Evolutionary conservation across 176 grass and related monocot species (phyloP), one percentile per base, ranked within the genome.

Genomic region (Carex parvula): DNA sequence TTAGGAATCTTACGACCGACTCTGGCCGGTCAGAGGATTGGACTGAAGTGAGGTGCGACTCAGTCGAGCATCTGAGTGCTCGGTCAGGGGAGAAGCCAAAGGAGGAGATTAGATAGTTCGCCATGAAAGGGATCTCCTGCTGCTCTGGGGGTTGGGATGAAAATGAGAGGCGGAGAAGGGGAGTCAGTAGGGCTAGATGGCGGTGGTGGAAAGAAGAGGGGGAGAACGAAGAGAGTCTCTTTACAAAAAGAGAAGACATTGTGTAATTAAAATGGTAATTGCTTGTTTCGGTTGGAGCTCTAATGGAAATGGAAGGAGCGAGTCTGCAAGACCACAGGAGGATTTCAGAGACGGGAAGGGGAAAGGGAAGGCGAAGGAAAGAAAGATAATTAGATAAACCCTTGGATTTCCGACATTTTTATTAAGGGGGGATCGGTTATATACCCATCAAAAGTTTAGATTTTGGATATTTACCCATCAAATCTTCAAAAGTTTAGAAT

Each of bases 171-270:
- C 22, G 86, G 61, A 54, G 22, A 32, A n/a, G 55, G 22, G 56
- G 56, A 42, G 59, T n/a, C 18, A 46, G 15, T 1, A 18, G 6
- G 52, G 35, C 18, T 58, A 61, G 7, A 24, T 44, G 26, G 17
- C 1, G 65, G 61, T 54, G 13, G 56, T 2, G 15, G 35, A 55
- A 80, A 83, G 79, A 87, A 69, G 81, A 39, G n/a, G n/a, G 18
- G 32, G 18, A 41, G 17, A 26, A 52, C 3, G 9, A 44, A 44
- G 6, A 66, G 53, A 64, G 21, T 53, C 18, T 37, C 12, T 64
- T 74, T 50, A 39, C 2, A 42, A 70, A 8, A 1, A 70, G 26
- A 6, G 3, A 37, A 37, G 65, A 29, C 65, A 70, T 70, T 9
- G 8, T 48, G 37, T 39, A 39, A 39, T 39, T 5, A 39, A 39